Evolutionary conservation across 108 stramenopile species (phyloP), one percentile per base, ranked within the genome.

Genomic region (Cyclostephanos tholiformis): DNA sequence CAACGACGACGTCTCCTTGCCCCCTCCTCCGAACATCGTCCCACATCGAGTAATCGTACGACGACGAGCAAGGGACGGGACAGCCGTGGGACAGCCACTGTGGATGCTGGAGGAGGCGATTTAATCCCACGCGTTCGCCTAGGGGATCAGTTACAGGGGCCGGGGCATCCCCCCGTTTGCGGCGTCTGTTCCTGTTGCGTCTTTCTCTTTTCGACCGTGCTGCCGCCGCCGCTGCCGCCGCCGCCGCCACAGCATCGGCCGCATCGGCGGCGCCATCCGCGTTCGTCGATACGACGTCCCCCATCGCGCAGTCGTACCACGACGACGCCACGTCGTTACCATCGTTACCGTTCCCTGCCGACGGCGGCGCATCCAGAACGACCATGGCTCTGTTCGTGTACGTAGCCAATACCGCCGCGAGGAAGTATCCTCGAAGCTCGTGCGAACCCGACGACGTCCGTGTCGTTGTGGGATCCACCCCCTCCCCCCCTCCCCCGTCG

Each of bases 271-370:
- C n/a, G n/a, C n/a, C n/a, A n/a, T n/a, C n/a, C n/a, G n/a, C n/a
- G n/a, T n/a, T n/a, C n/a, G n/a, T n/a, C n/a, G n/a, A n/a, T n/a
- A 12, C 32, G 32, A 61, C 60, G 30, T 29, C 22, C 23, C 30
- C 52, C 48, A 25, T 13, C 10, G 22, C 0, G 41, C 36, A 20
- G 19, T 1, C 22, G 59, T 58, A 41, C 41, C 41, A 41, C 59
- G 35, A 59, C 74, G 76, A 76, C 8, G 53, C 74, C 6, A 6
- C 36, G 6, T 36, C 36, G 4, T 36, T 6, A 39, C 58, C 36
- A n/a, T n/a, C n/a, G n/a, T 69, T 56, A 39, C 39, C 69, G 10
- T 20, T 4, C 50, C 10, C 20, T 4, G 50, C 4, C 4, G 50
- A 4, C 4, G 20, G 19, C 17, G 50, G 50, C 19, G 20, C 52